phyloP scores from a whole-genome alignment of 2,329 filamentous ascomycete genomes.

The Alternaria incomplexa region DNA sequence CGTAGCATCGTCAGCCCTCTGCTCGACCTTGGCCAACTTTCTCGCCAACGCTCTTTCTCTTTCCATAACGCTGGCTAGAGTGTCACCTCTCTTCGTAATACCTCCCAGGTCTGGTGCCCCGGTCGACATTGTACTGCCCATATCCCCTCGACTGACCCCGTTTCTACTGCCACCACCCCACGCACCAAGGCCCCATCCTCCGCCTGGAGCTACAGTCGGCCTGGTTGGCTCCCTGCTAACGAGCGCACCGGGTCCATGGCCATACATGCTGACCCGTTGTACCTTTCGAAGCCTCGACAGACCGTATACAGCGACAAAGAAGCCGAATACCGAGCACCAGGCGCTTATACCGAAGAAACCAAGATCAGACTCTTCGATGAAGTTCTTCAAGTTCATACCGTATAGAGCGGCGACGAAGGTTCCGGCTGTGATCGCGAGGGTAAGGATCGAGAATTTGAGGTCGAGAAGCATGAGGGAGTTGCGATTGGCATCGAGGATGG shows the following conservation, averaged over 20 bases:
- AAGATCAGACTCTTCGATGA: slow-evolving; percentile 90
- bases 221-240: slow-evolving; percentile 17
- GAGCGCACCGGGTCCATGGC: slow-evolving; percentile 41
- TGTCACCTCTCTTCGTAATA: slow-evolving; percentile 28
- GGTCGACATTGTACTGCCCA: slow-evolving; percentile 15
- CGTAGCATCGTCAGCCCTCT: slow-evolving; percentile 27
- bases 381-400: slow-evolving; percentile 99
- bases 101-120: slow-evolving; percentile 19
- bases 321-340: slow-evolving; percentile 73
- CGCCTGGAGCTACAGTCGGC: slow-evolving; percentile 3
- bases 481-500: slow-evolving; percentile 95
- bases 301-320: slow-evolving; percentile 82
- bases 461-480: slow-evolving; percentile 98
- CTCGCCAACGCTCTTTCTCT: slow-evolving; percentile 36
- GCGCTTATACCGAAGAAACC: slow-evolving; percentile 81
- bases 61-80: slow-evolving; percentile 33
- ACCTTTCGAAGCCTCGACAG: slow-evolving; percentile 83
- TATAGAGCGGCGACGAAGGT: slow-evolving; percentile 98
- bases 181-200: slow-evolving; percentile 34
- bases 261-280: slow-evolving; percentile 88
- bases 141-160: slow-evolving; percentile 23
- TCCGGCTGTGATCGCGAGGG: slow-evolving; percentile 90
- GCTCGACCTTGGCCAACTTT: slow-evolving; percentile 36
- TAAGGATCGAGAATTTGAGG: slow-evolving; percentile 94
- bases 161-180: slow-evolving; percentile 39